These are phyloP conservation scores for Pisolithus tinctorius DNA, from an alignment of 768 basidiomycete genomes.

Conservation along the genomic window DNA sequence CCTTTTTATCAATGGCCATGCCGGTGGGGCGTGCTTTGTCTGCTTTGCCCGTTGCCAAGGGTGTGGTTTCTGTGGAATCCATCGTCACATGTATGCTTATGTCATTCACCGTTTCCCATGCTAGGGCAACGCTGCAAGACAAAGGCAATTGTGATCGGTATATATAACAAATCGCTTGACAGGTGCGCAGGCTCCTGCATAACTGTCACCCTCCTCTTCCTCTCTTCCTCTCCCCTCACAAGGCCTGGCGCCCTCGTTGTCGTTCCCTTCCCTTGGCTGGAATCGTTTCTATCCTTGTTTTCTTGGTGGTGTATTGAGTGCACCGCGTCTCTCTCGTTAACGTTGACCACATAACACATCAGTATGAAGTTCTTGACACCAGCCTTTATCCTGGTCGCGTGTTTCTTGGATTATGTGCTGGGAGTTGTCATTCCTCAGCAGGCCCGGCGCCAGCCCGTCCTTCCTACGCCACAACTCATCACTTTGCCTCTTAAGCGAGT, in stretches of 20 bases:
- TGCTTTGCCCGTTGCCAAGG: no score
- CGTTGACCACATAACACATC: neutral
- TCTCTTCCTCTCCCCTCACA: neutral
- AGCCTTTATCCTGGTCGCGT: constrained; percentile 44
- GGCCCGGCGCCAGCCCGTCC: constrained; percentile 7
- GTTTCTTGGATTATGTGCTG: constrained; percentile 39
- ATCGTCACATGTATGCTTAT: neutral
- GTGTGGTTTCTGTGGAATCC: neutral
- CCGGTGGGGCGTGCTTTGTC: no score
- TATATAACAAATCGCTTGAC: neutral
- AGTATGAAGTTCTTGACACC: constrained; percentile 47
- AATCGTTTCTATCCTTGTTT: constrained; percentile 7
- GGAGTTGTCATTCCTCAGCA: constrained; percentile 18
- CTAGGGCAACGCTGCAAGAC: neutral
- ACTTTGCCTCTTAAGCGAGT: constrained; percentile 38
- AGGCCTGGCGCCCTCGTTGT: constrained; percentile 17
- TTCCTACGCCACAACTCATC: constrained; percentile 24
- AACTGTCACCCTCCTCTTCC: neutral
- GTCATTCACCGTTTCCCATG: neutral
- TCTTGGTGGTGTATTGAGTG: neutral
- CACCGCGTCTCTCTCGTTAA: constrained; percentile 8
- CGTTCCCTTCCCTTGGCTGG: constrained; percentile 11
- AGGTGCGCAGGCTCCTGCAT: neutral
- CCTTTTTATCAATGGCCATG: no score
- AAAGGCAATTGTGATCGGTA: neutral